phyloP scores from a whole-genome alignment of 257 asterid species.

The Apocynum venetum region DNA sequence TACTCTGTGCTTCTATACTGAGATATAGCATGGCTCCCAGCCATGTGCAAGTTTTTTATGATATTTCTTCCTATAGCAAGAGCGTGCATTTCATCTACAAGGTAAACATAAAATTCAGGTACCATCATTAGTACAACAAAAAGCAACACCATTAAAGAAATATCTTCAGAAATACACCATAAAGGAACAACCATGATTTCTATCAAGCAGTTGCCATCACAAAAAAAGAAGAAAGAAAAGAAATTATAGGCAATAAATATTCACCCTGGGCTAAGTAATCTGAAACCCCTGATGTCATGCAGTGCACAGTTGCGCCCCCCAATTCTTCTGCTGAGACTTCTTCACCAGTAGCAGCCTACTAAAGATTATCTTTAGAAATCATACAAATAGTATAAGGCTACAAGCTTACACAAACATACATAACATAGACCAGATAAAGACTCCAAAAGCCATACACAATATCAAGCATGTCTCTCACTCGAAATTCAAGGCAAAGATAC shows the following conservation, averaged over 20 bases:
- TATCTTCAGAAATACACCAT: neutral
- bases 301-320: conserved; percentile 96
- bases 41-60: conserved; percentile 81
- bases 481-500: neutral
- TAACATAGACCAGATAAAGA: neutral
- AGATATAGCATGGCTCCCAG: conserved; percentile 46
- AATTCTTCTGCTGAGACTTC: conserved; percentile 95
- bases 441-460: neutral
- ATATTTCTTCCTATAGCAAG: conserved; percentile 92
- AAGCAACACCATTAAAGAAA: conserved; percentile 15
- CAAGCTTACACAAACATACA: neutral
- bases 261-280: conserved; percentile 96
- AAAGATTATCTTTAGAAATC: conserved; percentile 26
- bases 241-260: neutral
- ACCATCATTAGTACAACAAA: conserved; percentile 12
- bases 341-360: conserved; percentile 98
- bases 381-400: conserved; percentile 8
- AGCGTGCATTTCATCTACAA: conserved; percentile 89
- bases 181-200: conserved; percentile 1
- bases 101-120: conserved; percentile 18
- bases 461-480: neutral
- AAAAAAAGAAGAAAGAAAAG: conserved; percentile 3
- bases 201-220: neutral
- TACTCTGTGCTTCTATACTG: conserved; percentile 37
- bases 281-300: conserved; percentile 94